Percentiles rank a stretch among this genome's conserved stretches.
phyloP scores from a whole-genome alignment of 73 alveolate genomes.

The Paramecium primaurelia region DNA sequence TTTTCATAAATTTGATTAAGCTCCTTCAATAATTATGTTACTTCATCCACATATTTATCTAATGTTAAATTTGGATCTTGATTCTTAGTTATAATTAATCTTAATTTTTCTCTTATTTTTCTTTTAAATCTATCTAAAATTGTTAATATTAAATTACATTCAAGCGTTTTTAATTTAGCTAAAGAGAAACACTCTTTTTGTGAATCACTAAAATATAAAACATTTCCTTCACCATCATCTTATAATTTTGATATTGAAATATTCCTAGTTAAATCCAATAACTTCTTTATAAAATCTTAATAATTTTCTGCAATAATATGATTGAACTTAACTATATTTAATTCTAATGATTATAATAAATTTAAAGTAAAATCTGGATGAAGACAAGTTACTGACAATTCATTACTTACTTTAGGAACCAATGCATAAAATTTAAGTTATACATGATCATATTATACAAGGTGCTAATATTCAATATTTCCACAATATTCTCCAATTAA shows the following conservation, averaged over 20 bases:
- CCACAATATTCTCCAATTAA: conserved; percentile 36
- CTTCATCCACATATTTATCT: neutral
- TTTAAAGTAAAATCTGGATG: neutral
- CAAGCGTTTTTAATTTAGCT: neutral
- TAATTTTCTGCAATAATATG: neutral
- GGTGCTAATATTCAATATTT: neutral
- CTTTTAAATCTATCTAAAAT: neutral
- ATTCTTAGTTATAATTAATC: neutral
- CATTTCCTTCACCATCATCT: neutral
- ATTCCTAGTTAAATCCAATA: neutral
- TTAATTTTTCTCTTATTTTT: conserved; percentile 33
- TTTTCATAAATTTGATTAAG: neutral
- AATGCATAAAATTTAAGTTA: neutral
- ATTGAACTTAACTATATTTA: neutral
- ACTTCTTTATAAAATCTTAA: neutral
- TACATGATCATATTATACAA: neutral
- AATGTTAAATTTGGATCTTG: neutral
- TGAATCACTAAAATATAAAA: neutral
- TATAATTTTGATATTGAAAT: neutral
- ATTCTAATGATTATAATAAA: neutral
- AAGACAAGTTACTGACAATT: neutral
- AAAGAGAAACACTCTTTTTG: neutral
- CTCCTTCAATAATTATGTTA: neutral
- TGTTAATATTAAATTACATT: neutral
- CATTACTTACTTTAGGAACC: neutral